phyloP scores from a whole-genome alignment of 2,329 filamentous ascomycete genomes.

The Aspergillus tanneri region DNA sequence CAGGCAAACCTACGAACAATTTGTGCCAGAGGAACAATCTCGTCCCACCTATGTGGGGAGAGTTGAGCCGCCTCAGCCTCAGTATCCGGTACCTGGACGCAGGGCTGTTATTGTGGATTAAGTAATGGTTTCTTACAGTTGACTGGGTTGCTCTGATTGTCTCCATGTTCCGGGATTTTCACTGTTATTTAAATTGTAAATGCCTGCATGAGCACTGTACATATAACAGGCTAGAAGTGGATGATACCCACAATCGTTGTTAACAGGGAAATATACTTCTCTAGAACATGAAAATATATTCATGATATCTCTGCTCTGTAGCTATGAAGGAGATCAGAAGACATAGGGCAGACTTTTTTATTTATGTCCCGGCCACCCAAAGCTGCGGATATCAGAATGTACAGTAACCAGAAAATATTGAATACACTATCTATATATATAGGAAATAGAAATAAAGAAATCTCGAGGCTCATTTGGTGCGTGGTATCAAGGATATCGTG shows the following conservation, averaged over 20 bases:
- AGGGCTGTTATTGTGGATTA: slow-evolving; percentile 32
- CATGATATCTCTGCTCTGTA: too few species aligned
- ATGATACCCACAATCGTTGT: slow-evolving; percentile 29
- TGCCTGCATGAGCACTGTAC: slow-evolving; percentile 6
- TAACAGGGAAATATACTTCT: neutral
- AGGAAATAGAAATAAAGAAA: too few species aligned
- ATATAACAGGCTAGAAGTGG: slow-evolving; percentile 1
- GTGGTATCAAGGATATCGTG: neutral
- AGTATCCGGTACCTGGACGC: slow-evolving; percentile 21
- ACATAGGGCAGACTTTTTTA: too few species aligned
- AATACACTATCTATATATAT: too few species aligned
- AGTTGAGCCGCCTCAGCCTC: slow-evolving; percentile 20
- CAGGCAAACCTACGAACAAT: slow-evolving; percentile 16
- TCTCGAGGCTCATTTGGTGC: neutral
- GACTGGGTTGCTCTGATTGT: neutral
- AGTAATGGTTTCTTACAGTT: neutral
- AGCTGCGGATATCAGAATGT: too few species aligned
- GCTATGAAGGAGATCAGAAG: too few species aligned
- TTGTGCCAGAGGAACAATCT: slow-evolving; percentile 22
- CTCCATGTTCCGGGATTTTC: neutral
- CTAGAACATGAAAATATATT: too few species aligned
- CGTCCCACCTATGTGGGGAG: slow-evolving; percentile 26
- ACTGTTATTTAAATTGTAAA: slow-evolving; percentile 8
- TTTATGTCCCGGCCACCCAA: too few species aligned
- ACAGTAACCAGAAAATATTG: too few species aligned